Base-by-base conservation (phyloP, 2,329 filamentous ascomycete species). In the Colletotrichum sp. region DNA sequence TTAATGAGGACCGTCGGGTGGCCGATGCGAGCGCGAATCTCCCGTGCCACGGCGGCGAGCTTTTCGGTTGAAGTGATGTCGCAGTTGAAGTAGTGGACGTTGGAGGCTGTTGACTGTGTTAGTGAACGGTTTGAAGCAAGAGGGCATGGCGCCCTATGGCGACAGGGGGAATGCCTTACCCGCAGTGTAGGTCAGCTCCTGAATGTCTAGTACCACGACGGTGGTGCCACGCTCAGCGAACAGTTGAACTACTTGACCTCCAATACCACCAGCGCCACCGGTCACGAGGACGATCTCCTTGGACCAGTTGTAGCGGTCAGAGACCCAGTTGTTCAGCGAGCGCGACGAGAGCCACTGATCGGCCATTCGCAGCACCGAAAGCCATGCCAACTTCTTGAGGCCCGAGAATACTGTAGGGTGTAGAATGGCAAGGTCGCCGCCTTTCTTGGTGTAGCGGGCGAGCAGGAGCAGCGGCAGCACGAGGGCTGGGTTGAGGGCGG, bases 211-310 rank as follows among this genome's bases (percentile, higher is more conserved):
- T 3, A 96, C 92, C 0, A 93, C 93, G 39, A 96, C 93, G 78
- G 91, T 94, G 79, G 94, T 87, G 2, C 90, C 91, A 76, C 85
- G 87, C 81, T 92, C 90, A 1, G 91, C 92, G n/a, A 97, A 87
- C 69, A 93, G 83, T 78, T 89, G 88, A 16, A 94, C 93, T 5
- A 95, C 88, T 49, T 89, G 85, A 24, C 89, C 91, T 16, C 95
- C 95, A 80, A 96, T 95, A 0, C 95, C 95, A 72, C 91, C 91
- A 57, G 93, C 92, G 9, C 95, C 95, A 9, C 95, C 94, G 0
- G 95, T 96, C 24, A 96, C 89, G 59, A 96, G 86, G 4, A 95
- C 92, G 67, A 96, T 88, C 85, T 96, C 94, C 68, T 88, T 89
- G 26, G 87, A 85, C 93, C 94, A 95, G 81, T 92, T 88, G 84